phyloP scores from a whole-genome alignment of 805 yeast genomes.

The Candida koratica region DNA sequence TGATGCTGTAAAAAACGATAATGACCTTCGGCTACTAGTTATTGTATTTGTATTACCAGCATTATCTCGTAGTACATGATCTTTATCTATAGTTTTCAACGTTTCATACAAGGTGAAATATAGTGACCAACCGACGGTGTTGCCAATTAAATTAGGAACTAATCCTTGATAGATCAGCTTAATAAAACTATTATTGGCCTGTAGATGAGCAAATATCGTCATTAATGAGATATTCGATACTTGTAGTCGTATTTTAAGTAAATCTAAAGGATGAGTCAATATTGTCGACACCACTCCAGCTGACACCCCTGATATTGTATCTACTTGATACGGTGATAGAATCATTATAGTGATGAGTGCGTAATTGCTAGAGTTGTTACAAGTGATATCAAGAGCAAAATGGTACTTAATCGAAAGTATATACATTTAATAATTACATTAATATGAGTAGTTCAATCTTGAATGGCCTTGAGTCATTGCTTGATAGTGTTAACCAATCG shows the following conservation, averaged over 20 bases:
- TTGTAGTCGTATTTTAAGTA: slow-evolving; percentile 80
- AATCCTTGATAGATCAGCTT: slow-evolving; percentile 63
- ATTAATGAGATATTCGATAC: slow-evolving; percentile 29
- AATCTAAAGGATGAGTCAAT: slow-evolving; percentile 84
- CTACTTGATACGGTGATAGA: slow-evolving; percentile 25
- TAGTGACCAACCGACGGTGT: slow-evolving; percentile 82
- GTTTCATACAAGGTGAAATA: slow-evolving; percentile 77
- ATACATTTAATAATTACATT: slow-evolving; percentile 6
- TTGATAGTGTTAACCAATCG: too few species aligned
- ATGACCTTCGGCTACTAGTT: slow-evolving; percentile 14
- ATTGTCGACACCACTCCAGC: slow-evolving; percentile 83
- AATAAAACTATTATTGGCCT: slow-evolving; percentile 1
- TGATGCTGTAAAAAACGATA: slow-evolving; percentile 34
- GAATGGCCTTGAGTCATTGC: too few species aligned
- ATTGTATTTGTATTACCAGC: background rate
- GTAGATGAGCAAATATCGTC: slow-evolving; percentile 6
- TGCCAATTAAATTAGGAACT: slow-evolving; percentile 76
- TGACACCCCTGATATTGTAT: slow-evolving; percentile 64
- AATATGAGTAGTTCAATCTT: background rate
- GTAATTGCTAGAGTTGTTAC: too few species aligned
- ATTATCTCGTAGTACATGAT: background rate
- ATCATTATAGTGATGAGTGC: slow-evolving; percentile 6
- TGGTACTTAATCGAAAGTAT: slow-evolving; percentile 4
- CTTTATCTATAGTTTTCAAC: slow-evolving; percentile 35
- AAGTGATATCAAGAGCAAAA: too few species aligned